Evolutionary conservation across 768 basidiomycete species (phyloP).

Genomic region (Harrya chromipes): DNA sequence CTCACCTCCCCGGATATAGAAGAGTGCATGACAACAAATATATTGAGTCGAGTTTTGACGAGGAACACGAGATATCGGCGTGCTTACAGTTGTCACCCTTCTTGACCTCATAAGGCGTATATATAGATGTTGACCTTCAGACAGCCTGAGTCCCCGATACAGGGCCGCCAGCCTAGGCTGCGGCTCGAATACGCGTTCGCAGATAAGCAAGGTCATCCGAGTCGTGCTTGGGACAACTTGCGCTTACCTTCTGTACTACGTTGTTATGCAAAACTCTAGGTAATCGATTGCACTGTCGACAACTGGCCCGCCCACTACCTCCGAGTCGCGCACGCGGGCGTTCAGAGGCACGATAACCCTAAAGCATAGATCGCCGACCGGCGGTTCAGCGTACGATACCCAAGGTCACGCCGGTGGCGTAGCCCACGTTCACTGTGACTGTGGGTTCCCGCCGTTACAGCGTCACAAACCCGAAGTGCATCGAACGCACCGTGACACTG

Average conservation of each 20-base stretch:
- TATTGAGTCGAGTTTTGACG: neutral
- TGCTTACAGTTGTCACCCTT: conserved; percentile 45
- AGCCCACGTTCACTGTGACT: conserved; percentile 57
- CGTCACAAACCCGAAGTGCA: too few species aligned
- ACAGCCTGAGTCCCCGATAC: conserved; percentile 68
- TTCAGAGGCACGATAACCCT: conserved; percentile 52
- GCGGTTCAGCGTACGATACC: conserved; percentile 45
- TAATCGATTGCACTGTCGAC: conserved; percentile 54
- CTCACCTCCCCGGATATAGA: conserved; percentile 40
- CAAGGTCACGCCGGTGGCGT: conserved; percentile 57
- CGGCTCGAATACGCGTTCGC: conserved; percentile 29
- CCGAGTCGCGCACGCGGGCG: conserved; percentile 42
- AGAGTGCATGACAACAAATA: conserved; percentile 19
- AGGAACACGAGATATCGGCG: neutral
- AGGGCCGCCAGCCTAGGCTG: conserved; percentile 59
- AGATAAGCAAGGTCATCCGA: neutral
- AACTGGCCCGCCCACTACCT: conserved; percentile 35
- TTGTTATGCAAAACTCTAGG: conserved; percentile 59
- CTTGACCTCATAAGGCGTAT: conserved; percentile 49
- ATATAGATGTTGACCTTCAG: conserved; percentile 56
- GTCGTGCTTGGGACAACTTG: neutral
- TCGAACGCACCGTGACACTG: too few species aligned
- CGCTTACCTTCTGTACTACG: conserved; percentile 47
- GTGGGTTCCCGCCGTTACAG: conserved; percentile 24
- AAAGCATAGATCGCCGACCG: conserved; percentile 39